Percentiles rank a stretch among this genome's conserved stretches.
Evolutionary conservation across 169 alveolate genomes (phyloP).

Genomic region (Sarcocystis neurona): DNA sequence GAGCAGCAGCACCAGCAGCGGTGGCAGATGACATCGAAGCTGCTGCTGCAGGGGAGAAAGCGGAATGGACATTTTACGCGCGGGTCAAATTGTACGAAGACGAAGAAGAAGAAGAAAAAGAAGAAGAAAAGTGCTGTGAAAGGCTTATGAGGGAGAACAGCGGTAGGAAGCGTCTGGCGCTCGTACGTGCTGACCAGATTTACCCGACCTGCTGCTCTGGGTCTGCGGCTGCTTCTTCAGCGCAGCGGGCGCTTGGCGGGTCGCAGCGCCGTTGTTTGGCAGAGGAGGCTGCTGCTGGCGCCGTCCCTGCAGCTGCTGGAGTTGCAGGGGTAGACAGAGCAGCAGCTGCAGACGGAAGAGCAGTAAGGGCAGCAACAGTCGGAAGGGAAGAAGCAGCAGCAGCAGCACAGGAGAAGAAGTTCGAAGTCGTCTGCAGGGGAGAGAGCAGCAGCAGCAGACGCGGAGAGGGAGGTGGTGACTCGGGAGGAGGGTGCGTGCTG

Average conservation of each 20-base stretch:
- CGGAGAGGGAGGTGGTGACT: no score
- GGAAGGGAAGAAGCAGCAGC: slow-evolving; percentile 1
- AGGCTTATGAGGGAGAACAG: no score
- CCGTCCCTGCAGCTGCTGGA: not conserved
- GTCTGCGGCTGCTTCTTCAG: not conserved
- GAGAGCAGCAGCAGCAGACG: slow-evolving; percentile 26
- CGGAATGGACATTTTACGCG: not conserved
- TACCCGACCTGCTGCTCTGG: slow-evolving; percentile 5
- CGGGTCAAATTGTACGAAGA: not conserved
- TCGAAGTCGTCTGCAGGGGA: not conserved
- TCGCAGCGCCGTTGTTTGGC: not conserved
- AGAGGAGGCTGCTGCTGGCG: not conserved
- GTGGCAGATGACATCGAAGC: not conserved
- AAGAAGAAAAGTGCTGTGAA: not conserved
- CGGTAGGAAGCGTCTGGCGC: not conserved
- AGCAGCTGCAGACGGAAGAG: no score
- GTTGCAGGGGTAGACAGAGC: no score
- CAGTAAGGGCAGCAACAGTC: no score
- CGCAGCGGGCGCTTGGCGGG: not conserved
- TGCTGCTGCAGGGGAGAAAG: not conserved
- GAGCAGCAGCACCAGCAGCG: not conserved
- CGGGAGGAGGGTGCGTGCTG: no score
- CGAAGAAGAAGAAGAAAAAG: not conserved
- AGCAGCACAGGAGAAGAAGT: not conserved
- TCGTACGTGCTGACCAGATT: not conserved